Percentiles rank a stretch among this genome's conserved stretches.
phyloP scores from a whole-genome alignment of 2,329 filamentous ascomycete species.

The Calonectria naviculata region DNA sequence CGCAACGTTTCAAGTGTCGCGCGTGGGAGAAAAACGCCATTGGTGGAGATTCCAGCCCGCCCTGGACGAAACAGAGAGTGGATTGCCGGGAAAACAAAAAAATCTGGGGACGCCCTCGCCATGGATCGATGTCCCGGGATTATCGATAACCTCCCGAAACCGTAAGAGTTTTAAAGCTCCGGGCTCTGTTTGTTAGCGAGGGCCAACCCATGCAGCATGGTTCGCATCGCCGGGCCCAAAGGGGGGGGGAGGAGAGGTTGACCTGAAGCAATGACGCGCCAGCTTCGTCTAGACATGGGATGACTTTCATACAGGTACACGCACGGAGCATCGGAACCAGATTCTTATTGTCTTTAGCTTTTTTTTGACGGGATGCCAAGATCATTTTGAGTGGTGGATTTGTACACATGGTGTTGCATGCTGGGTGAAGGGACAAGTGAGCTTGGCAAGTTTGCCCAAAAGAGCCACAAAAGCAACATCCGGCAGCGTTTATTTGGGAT shows the following conservation, averaged over 20 bases:
- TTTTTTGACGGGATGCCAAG: too few relatives aligned
- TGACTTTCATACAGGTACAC: not conserved
- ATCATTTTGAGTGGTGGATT: not conserved
- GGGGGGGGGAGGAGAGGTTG: too few relatives aligned
- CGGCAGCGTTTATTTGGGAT: too few relatives aligned
- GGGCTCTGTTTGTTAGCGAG: constrained; percentile 3
- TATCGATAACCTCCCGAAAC: constrained; percentile 25
- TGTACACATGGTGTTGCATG: not conserved
- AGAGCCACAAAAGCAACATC: not conserved
- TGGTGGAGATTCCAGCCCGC: constrained; percentile 28
- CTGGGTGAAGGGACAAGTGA: too few relatives aligned
- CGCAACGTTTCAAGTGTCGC: constrained; percentile 27
- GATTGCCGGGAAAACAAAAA: constrained; percentile 1
- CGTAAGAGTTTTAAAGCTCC: constrained; percentile 22
- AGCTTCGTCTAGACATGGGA: not conserved
- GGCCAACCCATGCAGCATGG: not conserved
- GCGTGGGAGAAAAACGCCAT: constrained; percentile 21
- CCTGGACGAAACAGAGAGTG: constrained; percentile 19
- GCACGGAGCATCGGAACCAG: not conserved
- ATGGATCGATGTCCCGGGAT: constrained; percentile 23
- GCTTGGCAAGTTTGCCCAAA: not conserved
- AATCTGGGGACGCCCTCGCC: constrained; percentile 20
- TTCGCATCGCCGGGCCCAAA: not conserved
- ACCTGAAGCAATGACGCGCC: not conserved
- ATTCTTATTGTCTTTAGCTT: not conserved